Conservation (phyloP, 495 filamentous ascomycete species). For the Aspergillus conjunctus region DNA sequence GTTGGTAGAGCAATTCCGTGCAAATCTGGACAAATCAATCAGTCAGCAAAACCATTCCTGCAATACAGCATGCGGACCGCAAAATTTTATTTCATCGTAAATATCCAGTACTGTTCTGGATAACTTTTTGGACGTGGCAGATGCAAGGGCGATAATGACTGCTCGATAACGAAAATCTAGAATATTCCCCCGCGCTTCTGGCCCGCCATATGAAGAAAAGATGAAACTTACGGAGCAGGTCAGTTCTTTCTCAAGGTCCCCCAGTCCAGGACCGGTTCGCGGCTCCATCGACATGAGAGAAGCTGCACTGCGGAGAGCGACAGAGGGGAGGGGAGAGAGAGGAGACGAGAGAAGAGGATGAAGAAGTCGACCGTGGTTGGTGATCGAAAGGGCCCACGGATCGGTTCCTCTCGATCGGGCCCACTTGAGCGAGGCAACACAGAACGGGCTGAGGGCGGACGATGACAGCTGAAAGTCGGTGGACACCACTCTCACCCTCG, state of each 20-base stretch:
- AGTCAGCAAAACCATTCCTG: constrained; percentile 16
- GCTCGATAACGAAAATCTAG: constrained; percentile 1
- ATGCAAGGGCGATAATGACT: constrained; percentile 14
- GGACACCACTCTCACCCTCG: background rate
- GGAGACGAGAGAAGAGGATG: constrained; percentile 8
- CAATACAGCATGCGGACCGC: background rate
- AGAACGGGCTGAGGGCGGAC: background rate
- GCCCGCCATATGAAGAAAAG: constrained; percentile 6
- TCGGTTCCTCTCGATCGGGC: constrained; percentile 21
- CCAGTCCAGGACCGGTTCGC: constrained; percentile 34
- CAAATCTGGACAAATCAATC: constrained; percentile 68
- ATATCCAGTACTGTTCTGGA: background rate
- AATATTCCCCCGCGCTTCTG: constrained; percentile 14
- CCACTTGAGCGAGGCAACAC: constrained; percentile 7
- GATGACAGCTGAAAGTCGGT: background rate
- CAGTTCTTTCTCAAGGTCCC: constrained; percentile 83
- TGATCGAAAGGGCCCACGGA: constrained; percentile 17
- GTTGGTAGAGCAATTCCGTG: constrained; percentile 93
- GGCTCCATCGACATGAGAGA: constrained; percentile 28
- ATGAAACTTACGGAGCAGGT: constrained; percentile 77
- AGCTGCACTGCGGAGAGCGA: background rate
- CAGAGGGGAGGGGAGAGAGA: background rate
- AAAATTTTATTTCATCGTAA: background rate
- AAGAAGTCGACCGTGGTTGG: constrained; percentile 16
- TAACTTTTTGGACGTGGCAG: background rate